Percentiles rank a stretch among this genome's conserved stretches.
Evolutionary conservation across 2,329 filamentous ascomycete species (phyloP).

Genomic region (Aspergillus quadricinctus): DNA sequence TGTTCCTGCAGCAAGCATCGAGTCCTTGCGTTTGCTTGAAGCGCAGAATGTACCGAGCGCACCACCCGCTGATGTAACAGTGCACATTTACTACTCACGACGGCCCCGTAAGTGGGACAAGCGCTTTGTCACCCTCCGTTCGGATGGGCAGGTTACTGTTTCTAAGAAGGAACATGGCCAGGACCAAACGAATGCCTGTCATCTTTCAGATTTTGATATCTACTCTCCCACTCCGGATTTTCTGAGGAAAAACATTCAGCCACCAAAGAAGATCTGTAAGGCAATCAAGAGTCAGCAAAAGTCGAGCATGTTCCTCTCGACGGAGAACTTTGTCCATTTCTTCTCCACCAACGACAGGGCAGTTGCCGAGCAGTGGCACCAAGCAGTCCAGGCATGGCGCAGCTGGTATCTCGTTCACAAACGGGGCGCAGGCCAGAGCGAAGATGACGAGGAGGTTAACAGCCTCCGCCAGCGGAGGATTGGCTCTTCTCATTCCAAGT

Average conservation of each 20-base stretch:
- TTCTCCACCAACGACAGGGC: constrained; percentile 73
- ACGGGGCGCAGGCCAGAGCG: constrained; percentile 51
- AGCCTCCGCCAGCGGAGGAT: constrained; percentile 21
- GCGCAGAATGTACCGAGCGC: constrained; percentile 59
- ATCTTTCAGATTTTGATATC: constrained; percentile 88
- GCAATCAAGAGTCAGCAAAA: constrained; percentile 92
- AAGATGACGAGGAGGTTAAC: constrained; percentile 1
- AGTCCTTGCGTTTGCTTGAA: constrained; percentile 49
- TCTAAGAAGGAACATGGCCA: constrained; percentile 70
- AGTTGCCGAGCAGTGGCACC: constrained; percentile 65
- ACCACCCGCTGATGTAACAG: constrained; percentile 61
- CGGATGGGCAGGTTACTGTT: constrained; percentile 66
- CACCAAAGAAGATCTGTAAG: constrained; percentile 80
- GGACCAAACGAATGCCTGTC: constrained; percentile 68
- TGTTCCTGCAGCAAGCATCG: constrained; percentile 54
- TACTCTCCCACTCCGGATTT: constrained; percentile 71
- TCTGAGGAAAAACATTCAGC: constrained; percentile 66
- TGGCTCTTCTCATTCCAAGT: constrained; percentile 24
- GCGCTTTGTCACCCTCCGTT: constrained; percentile 67
- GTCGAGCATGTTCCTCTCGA: constrained; percentile 73
- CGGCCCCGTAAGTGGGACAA: constrained; percentile 85
- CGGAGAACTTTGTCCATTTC: constrained; percentile 86
- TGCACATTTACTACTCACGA: constrained; percentile 76
- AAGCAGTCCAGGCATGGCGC: constrained; percentile 72
- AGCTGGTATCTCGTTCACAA: constrained; percentile 86